These are phyloP conservation scores for Aspergillus ostianus DNA, from an alignment of 495 filamentous ascomycete species.

Conservation along the genomic window DNA sequence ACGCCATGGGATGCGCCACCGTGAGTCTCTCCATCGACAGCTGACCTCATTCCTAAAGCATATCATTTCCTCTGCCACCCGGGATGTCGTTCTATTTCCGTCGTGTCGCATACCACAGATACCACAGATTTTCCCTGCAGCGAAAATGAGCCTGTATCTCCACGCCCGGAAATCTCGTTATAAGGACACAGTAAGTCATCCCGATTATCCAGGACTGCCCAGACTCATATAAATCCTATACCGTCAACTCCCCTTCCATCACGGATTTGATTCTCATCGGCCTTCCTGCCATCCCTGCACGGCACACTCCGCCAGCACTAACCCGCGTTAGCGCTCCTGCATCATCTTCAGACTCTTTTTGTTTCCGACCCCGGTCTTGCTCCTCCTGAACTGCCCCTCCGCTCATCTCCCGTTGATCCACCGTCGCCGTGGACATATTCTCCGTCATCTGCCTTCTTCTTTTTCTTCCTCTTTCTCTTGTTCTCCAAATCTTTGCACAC, in stretches of 20 bases:
- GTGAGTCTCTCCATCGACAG: background rate
- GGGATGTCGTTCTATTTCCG: background rate
- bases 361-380: background rate
- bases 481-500: background rate
- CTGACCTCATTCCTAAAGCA: background rate
- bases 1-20: background rate
- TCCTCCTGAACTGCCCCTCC: background rate
- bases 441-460: background rate
- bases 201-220: background rate
- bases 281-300: background rate
- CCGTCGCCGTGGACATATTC: background rate
- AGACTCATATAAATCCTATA: background rate
- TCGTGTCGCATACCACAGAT: background rate
- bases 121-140: no score
- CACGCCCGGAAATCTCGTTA: no score
- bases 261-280: slow-evolving; percentile 1
- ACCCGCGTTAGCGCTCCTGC: background rate
- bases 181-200: no score
- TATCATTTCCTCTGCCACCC: background rate
- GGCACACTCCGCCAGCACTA: background rate
- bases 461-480: background rate
- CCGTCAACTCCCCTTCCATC: no score
- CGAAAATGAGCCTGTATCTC: no score
- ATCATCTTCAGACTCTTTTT: background rate
- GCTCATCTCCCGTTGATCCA: background rate